phyloP scores from a whole-genome alignment of 495 filamentous ascomycete genomes.

The Aspergillus wentii region DNA sequence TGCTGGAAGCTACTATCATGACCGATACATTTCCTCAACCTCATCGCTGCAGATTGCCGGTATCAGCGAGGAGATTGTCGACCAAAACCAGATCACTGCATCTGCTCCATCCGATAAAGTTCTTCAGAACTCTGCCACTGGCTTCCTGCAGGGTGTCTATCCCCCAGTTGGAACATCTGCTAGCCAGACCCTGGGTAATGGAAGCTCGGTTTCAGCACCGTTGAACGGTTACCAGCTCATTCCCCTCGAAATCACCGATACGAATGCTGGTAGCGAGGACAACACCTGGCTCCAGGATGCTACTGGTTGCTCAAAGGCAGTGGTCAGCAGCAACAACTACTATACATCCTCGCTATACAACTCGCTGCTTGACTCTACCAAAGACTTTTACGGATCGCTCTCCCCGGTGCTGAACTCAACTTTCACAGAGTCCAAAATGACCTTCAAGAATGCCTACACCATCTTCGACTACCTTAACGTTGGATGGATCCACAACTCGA shows the following conservation, averaged over 20 bases:
- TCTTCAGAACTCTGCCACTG: slow-evolving; percentile 52
- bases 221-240: slow-evolving; percentile 60
- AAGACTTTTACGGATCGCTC: slow-evolving; percentile 60
- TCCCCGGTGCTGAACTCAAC: slow-evolving; percentile 56
- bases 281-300: slow-evolving; percentile 54
- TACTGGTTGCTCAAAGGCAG: slow-evolving; percentile 56
- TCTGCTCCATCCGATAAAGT: slow-evolving; percentile 56
- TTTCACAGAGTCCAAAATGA: slow-evolving; percentile 47
- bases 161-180: slow-evolving; percentile 46
- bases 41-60: slow-evolving; percentile 50
- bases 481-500: slow-evolving; percentile 48
- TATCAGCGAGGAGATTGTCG: slow-evolving; percentile 52
- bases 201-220: slow-evolving; percentile 46
- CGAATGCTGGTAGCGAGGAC: slow-evolving; percentile 48
- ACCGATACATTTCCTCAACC: slow-evolving; percentile 51
- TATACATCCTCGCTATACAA: slow-evolving; percentile 58
- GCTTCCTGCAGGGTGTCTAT: slow-evolving; percentile 61
- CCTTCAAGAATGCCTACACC: slow-evolving; percentile 67
- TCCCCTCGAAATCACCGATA: slow-evolving; percentile 36
- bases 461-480: slow-evolving; percentile 57
- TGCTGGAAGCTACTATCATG: slow-evolving; percentile 57
- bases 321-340: slow-evolving; percentile 66
- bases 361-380: slow-evolving; percentile 45
- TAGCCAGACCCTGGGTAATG: slow-evolving; percentile 44
- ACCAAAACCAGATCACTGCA: slow-evolving; percentile 52